These are phyloP conservation scores for Podospora tetraspora DNA, from an alignment of 495 filamentous ascomycete genomes.

Conservation along the genomic window DNA sequence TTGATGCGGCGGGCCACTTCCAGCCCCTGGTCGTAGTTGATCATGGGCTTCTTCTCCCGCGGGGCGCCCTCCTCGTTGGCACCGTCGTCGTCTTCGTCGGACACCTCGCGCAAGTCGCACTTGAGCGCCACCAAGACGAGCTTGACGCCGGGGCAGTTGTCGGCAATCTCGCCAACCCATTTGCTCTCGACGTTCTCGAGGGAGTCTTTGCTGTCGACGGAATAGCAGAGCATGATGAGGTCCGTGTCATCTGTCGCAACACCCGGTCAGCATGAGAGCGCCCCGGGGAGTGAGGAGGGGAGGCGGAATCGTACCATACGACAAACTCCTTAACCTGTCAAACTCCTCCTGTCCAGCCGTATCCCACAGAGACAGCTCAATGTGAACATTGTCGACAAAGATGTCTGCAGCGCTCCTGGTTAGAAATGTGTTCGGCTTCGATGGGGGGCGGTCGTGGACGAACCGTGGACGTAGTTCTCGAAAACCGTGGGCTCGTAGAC, in stretches of 20 bases:
- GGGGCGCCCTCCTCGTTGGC: slow-evolving; percentile 37
- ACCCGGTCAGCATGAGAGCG: slow-evolving; percentile 9
- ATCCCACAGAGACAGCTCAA: slow-evolving; percentile 97
- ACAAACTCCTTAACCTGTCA: slow-evolving; percentile 88
- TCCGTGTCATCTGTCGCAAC: slow-evolving; percentile 70
- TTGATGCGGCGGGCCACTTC: slow-evolving; percentile 87
- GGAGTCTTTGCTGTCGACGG: slow-evolving; percentile 90
- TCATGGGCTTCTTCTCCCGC: slow-evolving; percentile 64
- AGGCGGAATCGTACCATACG: slow-evolving; percentile 55
- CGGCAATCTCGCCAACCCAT: slow-evolving; percentile 95
- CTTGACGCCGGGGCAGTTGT: slow-evolving; percentile 92
- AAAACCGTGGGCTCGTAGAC: slow-evolving; percentile 99
- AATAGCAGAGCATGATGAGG: slow-evolving; percentile 97
- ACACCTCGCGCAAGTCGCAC: slow-evolving; percentile 81
- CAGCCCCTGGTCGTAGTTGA: slow-evolving; percentile 87
- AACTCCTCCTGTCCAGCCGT: slow-evolving; percentile 99
- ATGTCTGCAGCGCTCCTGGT: slow-evolving; percentile 58
- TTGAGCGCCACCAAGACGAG: slow-evolving; percentile 95
- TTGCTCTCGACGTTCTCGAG: slow-evolving; percentile 98
- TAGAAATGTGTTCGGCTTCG: slow-evolving; percentile 1
- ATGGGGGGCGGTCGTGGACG: slow-evolving; percentile 13
- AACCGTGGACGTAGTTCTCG: slow-evolving; percentile 99
- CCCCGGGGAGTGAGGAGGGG: neutral
- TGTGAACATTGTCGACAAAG: slow-evolving; percentile 93
- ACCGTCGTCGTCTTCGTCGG: slow-evolving; percentile 49